Evolutionary conservation across 2,329 filamentous ascomycete species (phyloP), one percentile per base, ranked within the genome.

Genomic region (Colletotrichum shisoi): DNA sequence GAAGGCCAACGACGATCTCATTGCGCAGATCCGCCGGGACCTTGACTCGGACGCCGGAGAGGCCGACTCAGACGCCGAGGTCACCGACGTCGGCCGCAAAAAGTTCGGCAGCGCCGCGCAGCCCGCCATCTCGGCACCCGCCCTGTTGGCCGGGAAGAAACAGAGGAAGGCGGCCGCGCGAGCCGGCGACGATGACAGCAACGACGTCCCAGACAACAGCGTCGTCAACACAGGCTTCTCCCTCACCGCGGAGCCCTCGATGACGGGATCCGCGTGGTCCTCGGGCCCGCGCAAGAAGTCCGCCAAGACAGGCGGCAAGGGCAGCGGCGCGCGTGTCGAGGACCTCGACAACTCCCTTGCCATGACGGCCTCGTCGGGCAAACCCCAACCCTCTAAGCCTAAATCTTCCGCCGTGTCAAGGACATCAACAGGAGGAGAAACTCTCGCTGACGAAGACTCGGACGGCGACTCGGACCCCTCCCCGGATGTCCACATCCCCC

Each of bases 1-100:
- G 77, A 87, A 90, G 70, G 86, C 88, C 64, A 97, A 98, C 71
- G 92, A 97, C 72, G 90, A 91, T 63, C 86, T 92, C 63, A 80
- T 92, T 13, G 84, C 83, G 48, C 83, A 88, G 71, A 86, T 97
- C 56, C 85, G 89, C 56, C 87, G 87, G 63, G 91, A 94, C 54
- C 82, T 97, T 48, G 88, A 89, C 34, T 89, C 87, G 5, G 83
- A 87, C 21, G 80, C 80, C n/a, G 82, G 82, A 71, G 78, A 80
- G 39, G 81, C 81, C 8, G 83, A 82, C 2, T 79, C 78, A 2
- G 80, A 82, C n/a, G 86, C 87, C 40, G 83, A 85, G 54, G 78
- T 80, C 3, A 82, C 78, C 15, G 82, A 90, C 67, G 80, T 90
- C 57, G 94, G 94, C 13, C 88, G 94, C 69, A 85, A 87, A 70